Percentiles rank a stretch among this genome's conserved stretches.
Conservation (phyloP, 169 alveolate genomes). For the Cyclospora cayetanensis region DNA sequence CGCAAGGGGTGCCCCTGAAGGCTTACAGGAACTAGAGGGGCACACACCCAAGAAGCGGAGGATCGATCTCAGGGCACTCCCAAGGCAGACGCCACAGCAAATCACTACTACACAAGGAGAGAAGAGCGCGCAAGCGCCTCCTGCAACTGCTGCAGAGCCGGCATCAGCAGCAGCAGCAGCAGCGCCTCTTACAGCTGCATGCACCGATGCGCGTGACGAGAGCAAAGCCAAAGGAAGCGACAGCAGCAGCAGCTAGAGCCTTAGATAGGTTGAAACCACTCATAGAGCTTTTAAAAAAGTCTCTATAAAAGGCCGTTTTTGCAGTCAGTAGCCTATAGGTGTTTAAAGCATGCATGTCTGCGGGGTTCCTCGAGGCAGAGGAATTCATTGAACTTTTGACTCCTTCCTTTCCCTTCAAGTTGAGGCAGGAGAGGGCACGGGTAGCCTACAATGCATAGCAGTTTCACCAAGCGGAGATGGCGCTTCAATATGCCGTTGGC, state of each 20-base stretch:
- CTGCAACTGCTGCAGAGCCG: background rate
- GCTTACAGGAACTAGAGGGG: slow-evolving; percentile 6
- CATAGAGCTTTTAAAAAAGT: background rate
- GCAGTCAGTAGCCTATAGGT: too few relatives aligned
- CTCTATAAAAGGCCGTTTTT: too few relatives aligned
- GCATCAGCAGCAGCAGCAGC: background rate
- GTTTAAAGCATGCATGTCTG: too few relatives aligned
- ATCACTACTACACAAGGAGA: background rate
- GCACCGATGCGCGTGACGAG: background rate
- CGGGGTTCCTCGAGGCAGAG: too few relatives aligned
- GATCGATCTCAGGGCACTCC: background rate
- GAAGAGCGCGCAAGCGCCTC: background rate
- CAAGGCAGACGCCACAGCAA: background rate
- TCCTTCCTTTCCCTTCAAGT: too few relatives aligned
- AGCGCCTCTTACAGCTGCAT: background rate
- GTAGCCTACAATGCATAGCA: too few relatives aligned
- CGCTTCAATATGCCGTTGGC: too few relatives aligned
- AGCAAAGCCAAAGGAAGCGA: background rate
- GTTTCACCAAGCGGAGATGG: too few relatives aligned
- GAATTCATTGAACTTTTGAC: too few relatives aligned
- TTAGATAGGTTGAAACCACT: background rate
- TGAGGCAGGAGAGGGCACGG: too few relatives aligned
- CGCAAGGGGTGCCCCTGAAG: background rate
- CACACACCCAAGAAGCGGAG: slow-evolving; percentile 14
- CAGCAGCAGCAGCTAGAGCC: background rate